Conservation (phyloP, 208 protist genomes). For the Wallacemonas sp. region DNA sequence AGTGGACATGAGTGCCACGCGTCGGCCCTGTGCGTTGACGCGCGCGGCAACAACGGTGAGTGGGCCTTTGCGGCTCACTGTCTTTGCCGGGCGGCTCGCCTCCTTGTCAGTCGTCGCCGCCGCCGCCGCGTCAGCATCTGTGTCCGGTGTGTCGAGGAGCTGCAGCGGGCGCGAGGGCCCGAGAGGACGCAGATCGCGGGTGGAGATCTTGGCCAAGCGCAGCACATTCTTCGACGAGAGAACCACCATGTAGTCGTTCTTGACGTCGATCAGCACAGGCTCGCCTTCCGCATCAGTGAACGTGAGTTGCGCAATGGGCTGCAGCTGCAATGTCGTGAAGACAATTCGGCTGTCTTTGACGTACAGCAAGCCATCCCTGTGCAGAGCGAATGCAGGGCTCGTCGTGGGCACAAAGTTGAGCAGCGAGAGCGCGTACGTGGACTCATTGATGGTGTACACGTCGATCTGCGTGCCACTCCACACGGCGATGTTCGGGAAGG, state of each 20-base stretch:
- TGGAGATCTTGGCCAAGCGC: conserved; percentile 64
- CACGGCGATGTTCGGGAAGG: conserved; percentile 86
- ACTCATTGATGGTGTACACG: conserved; percentile 87
- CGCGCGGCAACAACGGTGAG: conserved; percentile 56
- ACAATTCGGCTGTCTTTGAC: conserved; percentile 77
- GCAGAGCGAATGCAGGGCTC: conserved; percentile 80
- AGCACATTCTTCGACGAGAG: conserved; percentile 85
- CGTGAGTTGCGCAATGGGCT: conserved; percentile 74
- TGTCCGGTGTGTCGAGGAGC: conserved; percentile 21
- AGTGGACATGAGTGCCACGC: conserved; percentile 71
- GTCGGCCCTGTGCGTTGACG: conserved; percentile 84
- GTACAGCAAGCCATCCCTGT: conserved; percentile 86
- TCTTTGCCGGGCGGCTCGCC: conserved; percentile 3
- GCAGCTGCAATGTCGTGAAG: conserved; percentile 79
- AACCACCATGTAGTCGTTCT: conserved; percentile 87
- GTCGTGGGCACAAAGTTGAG: conserved; percentile 73
- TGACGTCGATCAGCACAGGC: conserved; percentile 84
- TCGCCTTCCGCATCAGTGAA: conserved; percentile 87
- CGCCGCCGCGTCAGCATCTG: neutral
- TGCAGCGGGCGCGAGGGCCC: conserved; percentile 69
- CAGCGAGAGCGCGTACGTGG: conserved; percentile 65
- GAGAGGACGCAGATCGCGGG: conserved; percentile 65
- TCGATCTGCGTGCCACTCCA: conserved; percentile 90
- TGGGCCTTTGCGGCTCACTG: conserved; percentile 3
- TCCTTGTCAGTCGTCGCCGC: neutral